Base-by-base conservation (phyloP, 345 rosid species). In the Lenwebbia sp. region DNA sequence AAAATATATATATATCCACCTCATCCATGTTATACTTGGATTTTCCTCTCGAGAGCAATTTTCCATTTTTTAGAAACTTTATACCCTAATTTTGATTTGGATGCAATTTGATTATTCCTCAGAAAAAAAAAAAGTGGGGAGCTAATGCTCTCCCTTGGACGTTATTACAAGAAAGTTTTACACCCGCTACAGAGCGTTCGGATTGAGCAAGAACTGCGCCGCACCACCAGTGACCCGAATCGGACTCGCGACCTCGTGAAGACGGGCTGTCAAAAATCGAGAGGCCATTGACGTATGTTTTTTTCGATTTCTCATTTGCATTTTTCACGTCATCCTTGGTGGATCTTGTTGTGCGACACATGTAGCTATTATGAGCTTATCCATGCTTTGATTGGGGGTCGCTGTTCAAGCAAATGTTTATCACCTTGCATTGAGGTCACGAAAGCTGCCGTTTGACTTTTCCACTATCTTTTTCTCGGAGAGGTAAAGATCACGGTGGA, bases 101-200 rank as follows among this genome's bases (percentile, higher is more conserved):
- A 70, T 37, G 9, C 13, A 21, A 21, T 70, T 30, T 17, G 41
- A 7, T 17, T 65, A 30, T 30, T 51, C 5, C 14, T 44, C 47
- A 7, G 10, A 30, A 9, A 62, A 13, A 62, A 15, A 30, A 2
- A 6, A n/a, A n/a, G n/a, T 15, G 5, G 9, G 6, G 5, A 65
- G 76, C 1, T 1, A 30, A 12, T 11, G 3, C 30, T 30, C 12
- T 65, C 10, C 12, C 33, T 17, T 8, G 3, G 0, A 37, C 1
- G 6, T 7, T 8, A 1, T 33, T 8, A 17, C 13, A 65, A 65
- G 3, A 21, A 21, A 4, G 5, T 33, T 30, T 19, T 65, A 8
- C 1, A 5, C 13, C 22, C 6, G 0, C 5, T 9, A 33, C 3
- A 2, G 10, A 33, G 37, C 10, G 9, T 19, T 70, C 0, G 0